These are phyloP conservation scores for Tulasnella calospora DNA, from an alignment of 768 basidiomycete species.

Conservation along the genomic window DNA sequence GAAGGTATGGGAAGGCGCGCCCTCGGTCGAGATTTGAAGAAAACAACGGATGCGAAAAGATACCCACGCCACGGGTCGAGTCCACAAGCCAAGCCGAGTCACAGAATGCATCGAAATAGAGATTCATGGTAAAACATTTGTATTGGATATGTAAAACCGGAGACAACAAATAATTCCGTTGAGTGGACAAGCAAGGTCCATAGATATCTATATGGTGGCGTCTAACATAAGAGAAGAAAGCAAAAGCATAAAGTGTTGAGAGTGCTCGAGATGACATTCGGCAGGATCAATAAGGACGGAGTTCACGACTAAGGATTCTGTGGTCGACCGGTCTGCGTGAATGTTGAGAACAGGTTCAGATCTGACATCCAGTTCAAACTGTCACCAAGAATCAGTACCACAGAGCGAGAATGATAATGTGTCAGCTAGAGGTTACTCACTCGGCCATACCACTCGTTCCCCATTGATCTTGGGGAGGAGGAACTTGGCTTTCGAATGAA, in stretches of 20 bases:
- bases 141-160: not conserved
- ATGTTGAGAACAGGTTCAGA: not conserved
- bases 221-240: not conserved
- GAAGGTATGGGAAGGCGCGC: not conserved
- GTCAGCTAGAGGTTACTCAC: not conserved
- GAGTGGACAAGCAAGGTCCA: not conserved
- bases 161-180: not conserved
- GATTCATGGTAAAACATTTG: not conserved
- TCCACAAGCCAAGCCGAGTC: not conserved
- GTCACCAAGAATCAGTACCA: not conserved
- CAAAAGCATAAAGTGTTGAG: not conserved
- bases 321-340: not conserved
- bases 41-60: not conserved
- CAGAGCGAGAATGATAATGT: not conserved
- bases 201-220: not conserved
- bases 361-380: conserved; percentile 10
- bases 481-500: not conserved
- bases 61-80: not conserved
- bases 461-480: not conserved
- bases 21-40: not conserved
- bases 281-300: not conserved
- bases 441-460: not conserved
- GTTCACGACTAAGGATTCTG: not conserved
- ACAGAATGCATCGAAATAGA: not conserved
- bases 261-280: not conserved